Conservation (phyloP, 305 asterid species). For the Fraxinus paxiana region DNA sequence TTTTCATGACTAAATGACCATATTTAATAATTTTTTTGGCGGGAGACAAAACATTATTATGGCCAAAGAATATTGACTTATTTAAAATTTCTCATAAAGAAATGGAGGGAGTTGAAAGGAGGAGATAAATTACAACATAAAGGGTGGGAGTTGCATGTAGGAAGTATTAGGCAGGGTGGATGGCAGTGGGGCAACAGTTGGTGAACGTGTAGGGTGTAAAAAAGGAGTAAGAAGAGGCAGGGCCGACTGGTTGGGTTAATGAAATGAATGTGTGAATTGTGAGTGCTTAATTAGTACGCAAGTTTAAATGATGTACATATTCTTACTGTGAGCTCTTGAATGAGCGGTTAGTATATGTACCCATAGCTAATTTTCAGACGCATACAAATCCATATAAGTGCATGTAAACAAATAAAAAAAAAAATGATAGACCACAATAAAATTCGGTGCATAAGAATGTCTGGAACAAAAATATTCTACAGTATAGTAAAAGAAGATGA, state of each 20-base stretch:
- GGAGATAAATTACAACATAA: background rate
- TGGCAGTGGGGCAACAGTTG: background rate
- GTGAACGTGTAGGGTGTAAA: background rate
- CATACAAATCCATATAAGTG: background rate
- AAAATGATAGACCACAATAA: background rate
- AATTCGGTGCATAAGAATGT: slow-evolving; percentile 18
- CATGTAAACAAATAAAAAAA: background rate
- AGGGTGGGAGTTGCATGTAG: background rate
- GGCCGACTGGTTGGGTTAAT: background rate
- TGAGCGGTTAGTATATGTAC: background rate
- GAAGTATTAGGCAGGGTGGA: background rate
- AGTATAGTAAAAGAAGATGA: slow-evolving; percentile 11
- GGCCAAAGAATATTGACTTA: background rate
- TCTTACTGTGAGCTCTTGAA: background rate
- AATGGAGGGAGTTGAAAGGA: background rate
- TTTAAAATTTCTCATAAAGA: background rate
- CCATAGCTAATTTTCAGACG: background rate
- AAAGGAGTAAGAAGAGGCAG: background rate
- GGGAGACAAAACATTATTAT: background rate
- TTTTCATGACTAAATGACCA: background rate
- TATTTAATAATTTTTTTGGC: background rate
- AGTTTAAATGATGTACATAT: background rate
- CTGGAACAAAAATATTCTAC: background rate
- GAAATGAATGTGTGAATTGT: slow-evolving; percentile 2
- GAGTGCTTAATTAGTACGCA: background rate